Base-by-base conservation (phyloP, 1,284 basidiomycete genomes). In the Cutaneotrichosporon cutaneum region DNA sequence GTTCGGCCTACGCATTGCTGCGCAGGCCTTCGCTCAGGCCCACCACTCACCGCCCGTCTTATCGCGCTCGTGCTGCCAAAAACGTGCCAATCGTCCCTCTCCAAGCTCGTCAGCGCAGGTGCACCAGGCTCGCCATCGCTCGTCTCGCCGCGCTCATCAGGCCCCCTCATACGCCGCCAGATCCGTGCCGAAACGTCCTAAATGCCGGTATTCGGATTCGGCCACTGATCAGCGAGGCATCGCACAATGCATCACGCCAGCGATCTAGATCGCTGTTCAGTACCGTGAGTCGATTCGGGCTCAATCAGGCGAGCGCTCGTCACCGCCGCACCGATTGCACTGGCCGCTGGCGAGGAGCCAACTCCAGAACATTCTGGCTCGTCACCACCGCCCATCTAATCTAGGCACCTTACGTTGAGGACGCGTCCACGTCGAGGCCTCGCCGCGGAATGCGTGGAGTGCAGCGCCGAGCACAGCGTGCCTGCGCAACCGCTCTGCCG, bases 211-310 rank as follows among this genome's bases (percentile, higher is more conserved):
- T 47, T 47, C 45, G 45, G 45, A 47, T 24, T 47, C 24, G 14
- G 45, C 11, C 7, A 11, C 22, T 26, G 45, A 26, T 24, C 22
- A 47, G 11, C 8, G 45, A 16, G 14, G 45, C 24, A 26, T 47
- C 22, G 45, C 45, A 47, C 45, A 47, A 47, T 47, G 14, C 13
- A 47, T 47, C 45, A 47, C 45, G 45, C 45, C 22, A 47, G 22
- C 21, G 24, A 22, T 47, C 45, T 18, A 42, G 39, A 18, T 42
- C 2, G 39, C 16, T n/a, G 39, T n/a, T n/a, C 18, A 4, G 18
- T 3, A 42, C 5, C 39, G 6, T 18, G 39, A 42, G 6, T 42
- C 39, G 39, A 42, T 18, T 42, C 39, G 16, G 18, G 39, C 39
- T 3, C 39, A 18, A n/a, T n/a, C 39, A 42, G 39, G 39, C 39